Conservation (phyloP, 331 rosid genomes). For the Rosa hybrid region DNA sequence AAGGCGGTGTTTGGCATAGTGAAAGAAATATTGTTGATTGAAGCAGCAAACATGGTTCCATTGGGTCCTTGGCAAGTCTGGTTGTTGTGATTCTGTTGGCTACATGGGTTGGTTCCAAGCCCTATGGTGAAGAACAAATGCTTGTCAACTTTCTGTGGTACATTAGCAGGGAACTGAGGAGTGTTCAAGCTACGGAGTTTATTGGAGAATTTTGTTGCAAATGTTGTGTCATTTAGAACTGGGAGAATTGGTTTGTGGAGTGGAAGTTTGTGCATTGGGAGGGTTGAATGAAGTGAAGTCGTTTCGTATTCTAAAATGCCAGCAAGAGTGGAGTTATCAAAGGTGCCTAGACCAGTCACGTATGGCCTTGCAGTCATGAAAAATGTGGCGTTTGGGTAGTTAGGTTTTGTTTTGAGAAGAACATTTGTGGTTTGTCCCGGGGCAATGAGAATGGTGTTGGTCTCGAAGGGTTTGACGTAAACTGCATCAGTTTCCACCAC, state of each 20-base stretch:
- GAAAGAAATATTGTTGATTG: conserved; percentile 36
- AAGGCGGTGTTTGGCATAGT: conserved; percentile 30
- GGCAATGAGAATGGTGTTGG: conserved; percentile 24
- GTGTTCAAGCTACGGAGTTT: conserved; percentile 31
- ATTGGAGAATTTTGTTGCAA: conserved; percentile 17
- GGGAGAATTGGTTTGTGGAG: conserved; percentile 30
- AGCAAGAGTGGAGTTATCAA: conserved; percentile 36
- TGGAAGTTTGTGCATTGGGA: conserved; percentile 13
- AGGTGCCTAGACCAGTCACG: conserved; percentile 36
- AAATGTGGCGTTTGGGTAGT: conserved; percentile 32
- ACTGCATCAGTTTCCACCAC: conserved; percentile 37
- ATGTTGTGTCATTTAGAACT: conserved; percentile 26
- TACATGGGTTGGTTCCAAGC: conserved; percentile 37
- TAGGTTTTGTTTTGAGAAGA: conserved; percentile 32
- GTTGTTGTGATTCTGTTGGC: neutral
- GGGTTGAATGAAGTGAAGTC: neutral
- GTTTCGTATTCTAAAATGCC: conserved; percentile 29
- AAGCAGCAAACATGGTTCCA: conserved; percentile 34
- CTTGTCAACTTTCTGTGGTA: conserved; percentile 29
- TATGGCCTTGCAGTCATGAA: conserved; percentile 38
- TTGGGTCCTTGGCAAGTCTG: conserved; percentile 39
- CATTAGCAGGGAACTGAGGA: conserved; percentile 29
- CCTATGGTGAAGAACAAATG: conserved; percentile 37
- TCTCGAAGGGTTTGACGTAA: conserved; percentile 29
- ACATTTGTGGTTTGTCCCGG: conserved; percentile 39